phyloP scores from a whole-genome alignment of 306 rosid species.

The Inga laurina region DNA sequence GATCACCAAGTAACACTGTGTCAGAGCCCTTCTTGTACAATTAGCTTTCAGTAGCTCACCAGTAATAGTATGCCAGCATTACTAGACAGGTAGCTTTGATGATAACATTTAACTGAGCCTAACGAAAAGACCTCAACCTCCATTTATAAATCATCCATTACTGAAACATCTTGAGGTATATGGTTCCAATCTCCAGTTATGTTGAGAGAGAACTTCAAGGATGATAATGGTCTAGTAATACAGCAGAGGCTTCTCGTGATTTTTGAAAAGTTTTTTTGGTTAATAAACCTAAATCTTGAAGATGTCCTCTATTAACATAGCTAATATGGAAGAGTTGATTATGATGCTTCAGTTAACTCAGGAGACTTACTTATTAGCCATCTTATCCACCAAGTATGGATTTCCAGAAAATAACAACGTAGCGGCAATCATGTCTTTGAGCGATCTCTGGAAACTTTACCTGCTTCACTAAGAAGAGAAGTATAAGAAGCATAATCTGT shows the following conservation, averaged over 20 bases:
- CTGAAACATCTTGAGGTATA: not conserved
- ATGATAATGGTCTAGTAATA: not conserved
- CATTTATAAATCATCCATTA: not conserved
- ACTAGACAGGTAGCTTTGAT: not conserved
- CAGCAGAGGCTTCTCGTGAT: conserved; percentile 2
- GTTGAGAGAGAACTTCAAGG: not conserved
- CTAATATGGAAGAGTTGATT: not conserved
- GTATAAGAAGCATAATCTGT: conserved; percentile 72
- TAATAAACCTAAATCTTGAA: not conserved
- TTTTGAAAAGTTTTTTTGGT: not conserved
- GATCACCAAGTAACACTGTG: no score
- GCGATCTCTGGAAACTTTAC: conserved; percentile 45
- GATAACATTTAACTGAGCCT: conserved; percentile 12
- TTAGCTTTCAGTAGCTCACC: not conserved
- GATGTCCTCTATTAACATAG: not conserved
- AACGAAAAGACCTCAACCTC: conserved; percentile 21
- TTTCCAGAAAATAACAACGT: not conserved
- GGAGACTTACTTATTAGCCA: not conserved
- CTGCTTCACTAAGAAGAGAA: conserved; percentile 56
- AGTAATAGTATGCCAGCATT: conserved; percentile 12
- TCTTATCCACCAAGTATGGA: conserved; percentile 12
- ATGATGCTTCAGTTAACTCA: not conserved
- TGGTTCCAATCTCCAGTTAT: conserved; percentile 10
- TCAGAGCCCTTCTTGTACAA: not conserved
- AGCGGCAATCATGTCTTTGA: conserved; percentile 48